phyloP scores from a whole-genome alignment of 2,329 filamentous ascomycete species.

The Talaromyces sp. region DNA sequence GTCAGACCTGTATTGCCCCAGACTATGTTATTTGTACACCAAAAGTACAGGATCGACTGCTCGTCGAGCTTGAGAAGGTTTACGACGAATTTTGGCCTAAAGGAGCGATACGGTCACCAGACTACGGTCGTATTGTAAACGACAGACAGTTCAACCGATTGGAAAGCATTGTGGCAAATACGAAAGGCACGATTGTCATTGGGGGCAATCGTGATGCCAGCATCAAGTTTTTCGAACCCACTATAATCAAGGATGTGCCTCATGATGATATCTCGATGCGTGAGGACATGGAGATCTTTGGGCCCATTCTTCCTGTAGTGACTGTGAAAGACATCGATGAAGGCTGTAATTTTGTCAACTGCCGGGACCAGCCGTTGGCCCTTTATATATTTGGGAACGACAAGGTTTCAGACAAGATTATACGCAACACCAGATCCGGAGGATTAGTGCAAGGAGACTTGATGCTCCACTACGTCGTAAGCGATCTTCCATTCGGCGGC shows the following conservation, averaged over 20 bases:
- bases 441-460: too few relatives aligned
- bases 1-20: conserved; percentile 36
- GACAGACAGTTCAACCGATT: conserved; percentile 39
- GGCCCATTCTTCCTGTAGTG: conserved; percentile 39
- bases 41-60: conserved; percentile 32
- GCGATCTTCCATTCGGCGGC: too few relatives aligned
- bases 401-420: not conserved
- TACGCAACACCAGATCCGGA: too few relatives aligned
- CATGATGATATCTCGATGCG: conserved; percentile 31
- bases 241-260: conserved; percentile 34
- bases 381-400: conserved; percentile 40
- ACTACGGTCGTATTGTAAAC: conserved; percentile 37
- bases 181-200: conserved; percentile 33
- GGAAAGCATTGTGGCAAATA: conserved; percentile 27
- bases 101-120: conserved; percentile 11
- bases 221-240: conserved; percentile 31
- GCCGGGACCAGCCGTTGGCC: conserved; percentile 27
- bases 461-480: too few relatives aligned
- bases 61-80: conserved; percentile 29
- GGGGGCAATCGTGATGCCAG: conserved; percentile 26
- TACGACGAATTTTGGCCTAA: conserved; percentile 26
- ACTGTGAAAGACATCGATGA: not conserved
- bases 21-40: conserved; percentile 45
- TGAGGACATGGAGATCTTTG: conserved; percentile 47
- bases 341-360: not conserved